Evolutionary conservation across 768 basidiomycete species (phyloP).

Genomic region (Kwoniella newhampshirensis): DNA sequence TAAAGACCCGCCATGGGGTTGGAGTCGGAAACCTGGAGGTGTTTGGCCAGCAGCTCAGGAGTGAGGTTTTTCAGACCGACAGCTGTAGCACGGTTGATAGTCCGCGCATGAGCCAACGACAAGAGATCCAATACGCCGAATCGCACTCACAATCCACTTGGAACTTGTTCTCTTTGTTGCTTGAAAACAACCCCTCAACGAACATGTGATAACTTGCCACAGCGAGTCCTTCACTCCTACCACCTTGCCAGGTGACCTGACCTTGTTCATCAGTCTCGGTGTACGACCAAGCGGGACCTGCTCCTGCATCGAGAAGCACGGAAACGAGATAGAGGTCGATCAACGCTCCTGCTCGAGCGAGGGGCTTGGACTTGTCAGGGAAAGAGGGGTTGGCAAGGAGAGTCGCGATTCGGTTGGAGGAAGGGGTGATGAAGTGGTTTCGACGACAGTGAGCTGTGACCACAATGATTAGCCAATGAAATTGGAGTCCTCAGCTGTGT

Average conservation of each 20-base stretch:
- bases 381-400: constrained; percentile 50
- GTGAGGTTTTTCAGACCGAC: constrained; percentile 69
- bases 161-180: constrained; percentile 62
- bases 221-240: constrained; percentile 70
- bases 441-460: constrained; percentile 31
- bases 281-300: constrained; percentile 79
- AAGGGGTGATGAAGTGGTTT: constrained; percentile 39
- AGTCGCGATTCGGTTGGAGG: constrained; percentile 61
- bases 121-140: too few species aligned
- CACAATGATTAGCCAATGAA: constrained; percentile 9
- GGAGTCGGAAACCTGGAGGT: constrained; percentile 70
- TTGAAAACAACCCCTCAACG: constrained; percentile 74
- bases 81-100: constrained; percentile 60
- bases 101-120: too few species aligned
- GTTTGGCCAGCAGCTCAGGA: constrained; percentile 61
- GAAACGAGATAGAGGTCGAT: constrained; percentile 85
- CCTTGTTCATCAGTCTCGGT: constrained; percentile 57
- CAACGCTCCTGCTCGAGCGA: constrained; percentile 67
- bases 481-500: too few species aligned
- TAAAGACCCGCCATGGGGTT: constrained; percentile 91
- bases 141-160: constrained; percentile 80
- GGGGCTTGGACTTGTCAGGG: constrained; percentile 20
- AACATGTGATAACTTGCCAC: constrained; percentile 93
- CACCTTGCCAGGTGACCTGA: constrained; percentile 56
- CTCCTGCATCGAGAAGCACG: constrained; percentile 91